Percentiles rank a stretch among this genome's conserved stretches.
Conservation (phyloP, 2,329 filamentous ascomycete species). For the Ophiostoma sp. region DNA sequence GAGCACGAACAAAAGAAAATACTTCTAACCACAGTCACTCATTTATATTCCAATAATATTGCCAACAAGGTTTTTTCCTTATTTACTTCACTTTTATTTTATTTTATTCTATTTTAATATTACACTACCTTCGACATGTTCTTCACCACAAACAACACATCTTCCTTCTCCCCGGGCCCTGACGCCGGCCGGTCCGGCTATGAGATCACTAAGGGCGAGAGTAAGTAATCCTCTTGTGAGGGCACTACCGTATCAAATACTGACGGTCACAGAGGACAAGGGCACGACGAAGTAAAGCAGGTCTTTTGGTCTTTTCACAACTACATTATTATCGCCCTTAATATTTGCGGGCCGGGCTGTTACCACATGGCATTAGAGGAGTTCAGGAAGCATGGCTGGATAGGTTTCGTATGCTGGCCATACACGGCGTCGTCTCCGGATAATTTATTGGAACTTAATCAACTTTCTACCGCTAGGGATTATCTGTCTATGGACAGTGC, state of each 20-base stretch:
- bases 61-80: neutral
- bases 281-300: constrained; percentile 15
- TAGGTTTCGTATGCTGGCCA: neutral
- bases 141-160: neutral
- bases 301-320: neutral
- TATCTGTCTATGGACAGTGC: no score
- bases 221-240: neutral
- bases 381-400: neutral
- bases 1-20: neutral
- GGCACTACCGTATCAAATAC: neutral
- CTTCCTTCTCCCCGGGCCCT: neutral
- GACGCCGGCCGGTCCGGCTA: constrained; percentile 23
- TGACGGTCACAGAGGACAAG: constrained; percentile 19
- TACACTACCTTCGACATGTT: neutral
- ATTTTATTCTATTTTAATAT: neutral
- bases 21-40: neutral
- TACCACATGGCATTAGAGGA: neutral
- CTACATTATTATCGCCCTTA: neutral
- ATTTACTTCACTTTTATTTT: no score
- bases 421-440: neutral
- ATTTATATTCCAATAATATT: neutral
- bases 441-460: neutral
- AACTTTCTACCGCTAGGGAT: no score
- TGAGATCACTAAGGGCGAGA: constrained; percentile 25
- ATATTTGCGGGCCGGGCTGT: neutral